These are phyloP conservation scores for Boletus reticuloceps DNA, from an alignment of 768 basidiomycete genomes.

Conservation along the genomic window DNA sequence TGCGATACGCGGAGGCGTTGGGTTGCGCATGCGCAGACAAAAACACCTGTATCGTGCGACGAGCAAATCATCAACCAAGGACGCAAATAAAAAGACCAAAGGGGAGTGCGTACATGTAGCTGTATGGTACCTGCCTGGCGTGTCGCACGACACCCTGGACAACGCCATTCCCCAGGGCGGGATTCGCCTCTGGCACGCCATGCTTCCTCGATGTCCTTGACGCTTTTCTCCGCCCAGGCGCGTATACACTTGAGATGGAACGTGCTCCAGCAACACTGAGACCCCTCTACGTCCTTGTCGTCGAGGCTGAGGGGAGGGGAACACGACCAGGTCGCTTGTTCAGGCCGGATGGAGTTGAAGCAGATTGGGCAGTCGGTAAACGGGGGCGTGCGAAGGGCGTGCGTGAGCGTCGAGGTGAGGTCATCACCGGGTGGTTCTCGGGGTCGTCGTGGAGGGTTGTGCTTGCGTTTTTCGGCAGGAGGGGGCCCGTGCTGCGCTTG, in stretches of 20 bases:
- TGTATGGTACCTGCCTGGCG: constrained; percentile 61
- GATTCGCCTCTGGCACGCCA: constrained; percentile 71
- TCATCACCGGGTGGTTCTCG: constrained; percentile 45
- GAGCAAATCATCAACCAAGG: neutral
- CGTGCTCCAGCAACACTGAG: constrained; percentile 82
- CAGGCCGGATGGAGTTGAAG: constrained; percentile 74
- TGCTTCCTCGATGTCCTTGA: constrained; percentile 68
- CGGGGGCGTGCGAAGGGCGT: constrained; percentile 63
- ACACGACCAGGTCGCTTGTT: constrained; percentile 87
- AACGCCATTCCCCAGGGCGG: constrained; percentile 79
- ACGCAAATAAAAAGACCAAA: neutral
- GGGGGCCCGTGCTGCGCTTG: neutral
- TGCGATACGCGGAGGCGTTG: constrained; percentile 63
- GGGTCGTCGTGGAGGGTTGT: constrained; percentile 2
- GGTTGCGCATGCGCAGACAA: constrained; percentile 72
- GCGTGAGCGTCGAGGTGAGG: constrained; percentile 71
- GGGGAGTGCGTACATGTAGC: constrained; percentile 50
- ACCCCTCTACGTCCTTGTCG: constrained; percentile 19
- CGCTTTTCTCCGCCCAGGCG: constrained; percentile 83
- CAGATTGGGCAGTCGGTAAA: constrained; percentile 83
- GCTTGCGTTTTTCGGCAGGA: constrained; percentile 1
- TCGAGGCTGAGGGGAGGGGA: constrained; percentile 43
- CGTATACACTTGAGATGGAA: constrained; percentile 90
- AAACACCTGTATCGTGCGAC: constrained; percentile 60
- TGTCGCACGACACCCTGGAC: constrained; percentile 88